Evolutionary conservation across 768 basidiomycete species (phyloP).

Genomic region (Suillus weaverae): DNA sequence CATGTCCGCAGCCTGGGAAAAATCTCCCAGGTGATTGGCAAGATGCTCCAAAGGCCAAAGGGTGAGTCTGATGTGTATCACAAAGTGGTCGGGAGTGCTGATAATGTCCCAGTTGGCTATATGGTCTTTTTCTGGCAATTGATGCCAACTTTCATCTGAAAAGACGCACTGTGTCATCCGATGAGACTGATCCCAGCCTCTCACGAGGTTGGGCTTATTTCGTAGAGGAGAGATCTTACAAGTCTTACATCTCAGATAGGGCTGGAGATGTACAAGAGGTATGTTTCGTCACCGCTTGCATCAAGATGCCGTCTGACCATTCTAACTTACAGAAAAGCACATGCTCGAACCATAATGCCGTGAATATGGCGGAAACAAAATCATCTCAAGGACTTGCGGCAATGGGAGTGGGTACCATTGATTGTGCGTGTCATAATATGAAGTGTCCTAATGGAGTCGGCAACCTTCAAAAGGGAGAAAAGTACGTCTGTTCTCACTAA

Average conservation of each 20-base stretch:
- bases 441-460: slow-evolving; percentile 10
- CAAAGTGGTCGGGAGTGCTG: neutral
- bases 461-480: slow-evolving; percentile 12
- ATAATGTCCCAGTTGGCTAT: slow-evolving; percentile 26
- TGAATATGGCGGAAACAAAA: slow-evolving; percentile 7
- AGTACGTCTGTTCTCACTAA: neutral
- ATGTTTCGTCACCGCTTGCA: neutral
- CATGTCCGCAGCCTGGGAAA: slow-evolving; percentile 15
- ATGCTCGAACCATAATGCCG: slow-evolving; percentile 1
- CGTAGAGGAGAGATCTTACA: slow-evolving; percentile 23
- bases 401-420: slow-evolving; percentile 29
- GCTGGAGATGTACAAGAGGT: neutral
- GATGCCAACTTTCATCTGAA: slow-evolving; percentile 37
- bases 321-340: slow-evolving; percentile 8
- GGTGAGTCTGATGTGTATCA: neutral
- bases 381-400: slow-evolving; percentile 15
- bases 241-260: slow-evolving; percentile 10
- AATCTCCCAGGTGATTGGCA: slow-evolving; percentile 7
- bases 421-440: slow-evolving; percentile 26
- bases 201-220: slow-evolving; percentile 28
- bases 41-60: slow-evolving; percentile 2
- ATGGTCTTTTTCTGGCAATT: slow-evolving; percentile 26
- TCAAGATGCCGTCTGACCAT: neutral
- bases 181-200: slow-evolving; percentile 28
- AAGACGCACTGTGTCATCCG: slow-evolving; percentile 23